Evolutionary conservation across 192 early-diverging fungal species (phyloP), one percentile per base, ranked within the genome.

Genomic region (Coemansia sp.): DNA sequence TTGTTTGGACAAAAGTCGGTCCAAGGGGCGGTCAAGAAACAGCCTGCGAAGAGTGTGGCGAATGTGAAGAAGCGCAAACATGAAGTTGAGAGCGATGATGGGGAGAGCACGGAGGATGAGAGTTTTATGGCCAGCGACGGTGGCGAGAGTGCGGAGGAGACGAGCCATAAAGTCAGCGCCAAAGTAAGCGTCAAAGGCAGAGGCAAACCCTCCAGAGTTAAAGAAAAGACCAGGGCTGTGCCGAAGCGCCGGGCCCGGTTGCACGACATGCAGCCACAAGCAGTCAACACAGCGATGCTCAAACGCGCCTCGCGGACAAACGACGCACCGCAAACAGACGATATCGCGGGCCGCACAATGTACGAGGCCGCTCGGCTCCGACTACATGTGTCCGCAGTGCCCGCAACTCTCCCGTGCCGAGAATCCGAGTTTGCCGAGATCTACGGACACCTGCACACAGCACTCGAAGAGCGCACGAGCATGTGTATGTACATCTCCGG

Each of bases 401-500:
- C 97, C 3, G 88, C 96, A 27, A 71, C 85, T 13, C 82, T 99
- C 23, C 97, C 97, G n/a, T 94, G 97, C 56, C 85, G 97, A 3
- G 97, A 99, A 68, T 82, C 87, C 14, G 94, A 99, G 79, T 96
- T 94, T 83, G 84, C 82, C 20, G 82, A 91, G 23, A 88, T 99
- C 22, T 86, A 90, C 54, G 83, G 82, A 2, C 84, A 90, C 26
- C 59, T 98, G 9, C 85, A 88, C 60, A 84, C 71, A 39, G 92
- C 94, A 0, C 83, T 97, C n/a, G 84, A 92, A 61, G 89, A 95
- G 62, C 73, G 89, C 43, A 85, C 77, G 13, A 94, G 95, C 47
- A 86, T 85, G 62, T 95, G 95, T 65, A 85, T 97, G 29, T 98
- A 95, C 69, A 92, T 99, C 20, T 96, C 94, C 23, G 95, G 95